Percentiles rank a stretch among this genome's conserved stretches.
phyloP scores from a whole-genome alignment of 768 basidiomycete genomes.

The Udeniomyces megalosporus region DNA sequence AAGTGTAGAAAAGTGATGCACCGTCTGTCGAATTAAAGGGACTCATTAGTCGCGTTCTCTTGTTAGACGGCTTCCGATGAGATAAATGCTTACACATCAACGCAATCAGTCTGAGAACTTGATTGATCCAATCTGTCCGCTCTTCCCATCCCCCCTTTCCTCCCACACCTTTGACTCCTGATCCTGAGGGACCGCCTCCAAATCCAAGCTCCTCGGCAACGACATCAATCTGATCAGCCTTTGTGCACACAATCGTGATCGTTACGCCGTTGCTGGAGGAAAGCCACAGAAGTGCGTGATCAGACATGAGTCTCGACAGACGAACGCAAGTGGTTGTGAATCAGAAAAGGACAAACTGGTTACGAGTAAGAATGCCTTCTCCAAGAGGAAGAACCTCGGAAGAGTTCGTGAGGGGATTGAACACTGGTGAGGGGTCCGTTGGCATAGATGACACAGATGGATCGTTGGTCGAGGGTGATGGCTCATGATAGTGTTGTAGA shows the following conservation, averaged over 20 bases:
- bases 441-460: too few species aligned
- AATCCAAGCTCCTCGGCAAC: slow-evolving; percentile 59
- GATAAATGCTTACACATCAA: slow-evolving; percentile 61
- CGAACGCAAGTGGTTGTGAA: background rate
- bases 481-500: slow-evolving; percentile 78
- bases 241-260: slow-evolving; percentile 77
- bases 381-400: slow-evolving; percentile 54
- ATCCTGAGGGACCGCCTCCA: slow-evolving; percentile 41
- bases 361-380: slow-evolving; percentile 70
- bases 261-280: slow-evolving; percentile 45
- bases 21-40: too few species aligned
- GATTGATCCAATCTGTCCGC: slow-evolving; percentile 84
- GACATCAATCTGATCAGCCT: slow-evolving; percentile 79
- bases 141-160: slow-evolving; percentile 48
- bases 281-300: too few species aligned
- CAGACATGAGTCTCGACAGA: background rate
- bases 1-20: slow-evolving; percentile 79
- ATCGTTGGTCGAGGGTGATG: slow-evolving; percentile 40
- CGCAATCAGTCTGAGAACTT: slow-evolving; percentile 80
- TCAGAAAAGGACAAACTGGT: slow-evolving; percentile 37
- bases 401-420: background rate
- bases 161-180: slow-evolving; percentile 20
- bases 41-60: too few species aligned
- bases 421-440: background rate
- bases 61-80: too few species aligned